Evolutionary conservation across 495 filamentous ascomycete genomes (phyloP).

Genomic region (Aspergillus diversus): DNA sequence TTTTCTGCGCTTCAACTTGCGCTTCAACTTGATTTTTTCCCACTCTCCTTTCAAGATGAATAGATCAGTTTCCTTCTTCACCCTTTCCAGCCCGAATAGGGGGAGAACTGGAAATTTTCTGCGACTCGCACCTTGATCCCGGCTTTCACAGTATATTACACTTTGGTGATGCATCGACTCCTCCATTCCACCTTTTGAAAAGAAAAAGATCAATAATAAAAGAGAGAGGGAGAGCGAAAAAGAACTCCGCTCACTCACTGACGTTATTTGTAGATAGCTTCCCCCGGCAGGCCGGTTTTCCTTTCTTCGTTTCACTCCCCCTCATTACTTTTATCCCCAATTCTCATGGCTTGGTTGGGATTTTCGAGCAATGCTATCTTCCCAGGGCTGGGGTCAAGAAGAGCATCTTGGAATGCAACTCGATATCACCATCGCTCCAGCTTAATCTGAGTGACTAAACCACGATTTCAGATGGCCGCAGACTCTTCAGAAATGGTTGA

Average conservation of each 20-base stretch:
- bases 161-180: slow-evolving; percentile 14
- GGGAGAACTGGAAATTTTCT: not conserved
- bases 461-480: no score
- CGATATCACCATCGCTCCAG: no score
- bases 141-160: no score
- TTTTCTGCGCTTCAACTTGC: no score
- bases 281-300: not conserved
- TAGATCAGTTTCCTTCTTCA: not conserved
- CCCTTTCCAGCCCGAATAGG: not conserved
- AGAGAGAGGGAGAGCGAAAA: not conserved
- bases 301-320: not conserved
- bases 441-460: no score
- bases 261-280: slow-evolving; percentile 5
- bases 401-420: no score
- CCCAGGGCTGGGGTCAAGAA: not conserved
- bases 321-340: not conserved
- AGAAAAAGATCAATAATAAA: not conserved
- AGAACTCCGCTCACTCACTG: slow-evolving; percentile 21
- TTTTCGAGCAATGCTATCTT: not conserved
- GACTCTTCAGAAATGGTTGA: no score
- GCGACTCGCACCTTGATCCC: not conserved
- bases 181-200: slow-evolving; percentile 7
- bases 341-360: not conserved
- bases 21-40: no score
- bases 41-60: not conserved